These are phyloP conservation scores for Neurospora sp. DNA, from an alignment of 495 filamentous ascomycete genomes.

Conservation along the genomic window DNA sequence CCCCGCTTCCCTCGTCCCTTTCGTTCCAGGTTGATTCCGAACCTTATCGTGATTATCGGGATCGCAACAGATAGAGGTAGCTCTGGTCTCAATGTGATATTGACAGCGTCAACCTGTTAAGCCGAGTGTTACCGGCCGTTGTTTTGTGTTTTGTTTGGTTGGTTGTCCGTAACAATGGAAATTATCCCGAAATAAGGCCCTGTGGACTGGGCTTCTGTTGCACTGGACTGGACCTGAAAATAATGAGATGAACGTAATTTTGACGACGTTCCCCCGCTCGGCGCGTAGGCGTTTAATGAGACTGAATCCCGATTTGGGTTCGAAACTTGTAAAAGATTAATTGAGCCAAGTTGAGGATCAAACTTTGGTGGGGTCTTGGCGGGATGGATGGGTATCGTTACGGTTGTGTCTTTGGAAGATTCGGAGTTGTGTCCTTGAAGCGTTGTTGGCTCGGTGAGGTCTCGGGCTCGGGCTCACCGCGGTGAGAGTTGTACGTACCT, in stretches of 20 bases:
- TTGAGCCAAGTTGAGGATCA: neutral
- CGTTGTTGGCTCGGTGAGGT: neutral
- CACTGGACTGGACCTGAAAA: neutral
- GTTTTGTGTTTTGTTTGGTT: neutral
- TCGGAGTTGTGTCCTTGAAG: neutral
- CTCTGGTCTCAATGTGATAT: neutral
- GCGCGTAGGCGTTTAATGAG: neutral
- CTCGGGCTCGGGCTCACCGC: neutral
- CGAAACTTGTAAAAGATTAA: neutral
- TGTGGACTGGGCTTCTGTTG: neutral
- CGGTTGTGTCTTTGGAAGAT: neutral
- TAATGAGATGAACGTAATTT: neutral
- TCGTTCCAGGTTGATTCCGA: neutral
- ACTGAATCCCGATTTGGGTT: neutral
- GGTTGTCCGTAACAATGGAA: neutral
- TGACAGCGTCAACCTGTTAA: neutral
- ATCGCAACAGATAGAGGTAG: neutral
- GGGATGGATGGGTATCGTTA: neutral
- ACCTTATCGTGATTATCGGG: neutral
- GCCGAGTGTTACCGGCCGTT: neutral
- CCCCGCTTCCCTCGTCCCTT: neutral
- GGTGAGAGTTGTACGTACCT: neutral
- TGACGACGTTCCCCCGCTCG: neutral
- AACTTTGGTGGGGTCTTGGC: neutral
- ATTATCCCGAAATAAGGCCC: neutral